These are phyloP conservation scores for Trichothecium roseum DNA, from an alignment of 2,329 filamentous ascomycete species.

Conservation along the genomic window DNA sequence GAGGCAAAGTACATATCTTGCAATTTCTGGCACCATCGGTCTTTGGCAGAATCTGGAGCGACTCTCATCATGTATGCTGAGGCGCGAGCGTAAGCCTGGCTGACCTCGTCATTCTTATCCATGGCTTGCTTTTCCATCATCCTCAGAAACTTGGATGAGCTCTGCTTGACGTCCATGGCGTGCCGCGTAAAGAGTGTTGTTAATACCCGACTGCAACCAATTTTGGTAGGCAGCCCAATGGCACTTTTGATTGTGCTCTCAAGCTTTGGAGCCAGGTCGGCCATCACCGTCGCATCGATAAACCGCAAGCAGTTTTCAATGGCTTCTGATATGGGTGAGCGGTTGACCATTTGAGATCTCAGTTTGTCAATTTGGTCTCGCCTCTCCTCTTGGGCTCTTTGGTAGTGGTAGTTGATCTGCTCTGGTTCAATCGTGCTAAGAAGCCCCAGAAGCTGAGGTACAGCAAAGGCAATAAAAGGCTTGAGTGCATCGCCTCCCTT, in stretches of 20 bases:
- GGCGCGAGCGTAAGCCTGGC: constrained; percentile 75
- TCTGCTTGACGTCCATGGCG: constrained; percentile 60
- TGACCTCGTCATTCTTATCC: constrained; percentile 90
- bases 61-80: constrained; percentile 73
- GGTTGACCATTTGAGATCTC: constrained; percentile 69
- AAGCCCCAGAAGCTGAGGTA: constrained; percentile 70
- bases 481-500: constrained; percentile 70
- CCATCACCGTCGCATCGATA: constrained; percentile 70
- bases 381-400: constrained; percentile 78
- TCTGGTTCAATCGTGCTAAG: constrained; percentile 85
- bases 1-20: constrained; percentile 70
- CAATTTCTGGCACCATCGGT: constrained; percentile 40
- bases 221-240: constrained; percentile 86
- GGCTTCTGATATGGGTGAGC: constrained; percentile 83
- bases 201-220: constrained; percentile 78
- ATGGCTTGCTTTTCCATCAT: constrained; percentile 72
- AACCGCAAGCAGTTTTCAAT: constrained; percentile 83
- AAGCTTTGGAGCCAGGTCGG: constrained; percentile 58
- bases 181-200: constrained; percentile 78
- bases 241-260: constrained; percentile 75
- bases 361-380: constrained; percentile 85
- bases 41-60: constrained; percentile 36
- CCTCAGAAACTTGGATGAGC: constrained; percentile 66
- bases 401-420: constrained; percentile 83
- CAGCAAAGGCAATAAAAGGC: constrained; percentile 70